These are phyloP conservation scores for Quillaja saponaria DNA, from an alignment of 306 rosid genomes.

Conservation along the genomic window DNA sequence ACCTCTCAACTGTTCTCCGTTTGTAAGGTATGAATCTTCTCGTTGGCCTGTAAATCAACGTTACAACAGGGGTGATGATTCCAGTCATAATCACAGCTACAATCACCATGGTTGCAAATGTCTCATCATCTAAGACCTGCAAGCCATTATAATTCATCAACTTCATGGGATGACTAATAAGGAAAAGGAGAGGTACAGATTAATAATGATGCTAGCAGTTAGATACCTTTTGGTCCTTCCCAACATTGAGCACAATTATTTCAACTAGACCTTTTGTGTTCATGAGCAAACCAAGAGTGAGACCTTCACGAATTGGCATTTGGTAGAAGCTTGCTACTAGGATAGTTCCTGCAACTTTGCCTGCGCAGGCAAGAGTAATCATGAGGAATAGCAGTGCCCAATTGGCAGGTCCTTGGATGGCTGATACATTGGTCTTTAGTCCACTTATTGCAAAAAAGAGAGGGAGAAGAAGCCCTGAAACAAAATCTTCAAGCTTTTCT, in stretches of 20 bases:
- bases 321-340: slow-evolving; percentile 49
- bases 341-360: slow-evolving; percentile 78
- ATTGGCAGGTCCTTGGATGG: slow-evolving; percentile 38
- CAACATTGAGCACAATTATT: slow-evolving; percentile 83
- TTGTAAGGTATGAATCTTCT: slow-evolving; percentile 53
- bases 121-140: slow-evolving; percentile 74
- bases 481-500: slow-evolving; percentile 93
- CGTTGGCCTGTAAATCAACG: slow-evolving; percentile 63
- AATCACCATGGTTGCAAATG: slow-evolving; percentile 83
- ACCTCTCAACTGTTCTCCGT: slow-evolving; percentile 59
- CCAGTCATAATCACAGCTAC: slow-evolving; percentile 72
- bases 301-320: slow-evolving; percentile 69
- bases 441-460: slow-evolving; percentile 90
- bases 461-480: slow-evolving; percentile 91
- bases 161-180: not conserved
- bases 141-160: not conserved
- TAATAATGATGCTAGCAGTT: not conserved
- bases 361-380: slow-evolving; percentile 61
- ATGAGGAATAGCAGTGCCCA: slow-evolving; percentile 60
- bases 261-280: slow-evolving; percentile 94
- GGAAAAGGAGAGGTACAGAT: not conserved
- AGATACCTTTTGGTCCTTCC: slow-evolving; percentile 77
- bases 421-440: slow-evolving; percentile 62
- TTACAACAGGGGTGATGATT: slow-evolving; percentile 59
- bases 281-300: slow-evolving; percentile 85